phyloP scores from a whole-genome alignment of 2,329 filamentous ascomycete genomes.

The Fusarium odoratissimum region DNA sequence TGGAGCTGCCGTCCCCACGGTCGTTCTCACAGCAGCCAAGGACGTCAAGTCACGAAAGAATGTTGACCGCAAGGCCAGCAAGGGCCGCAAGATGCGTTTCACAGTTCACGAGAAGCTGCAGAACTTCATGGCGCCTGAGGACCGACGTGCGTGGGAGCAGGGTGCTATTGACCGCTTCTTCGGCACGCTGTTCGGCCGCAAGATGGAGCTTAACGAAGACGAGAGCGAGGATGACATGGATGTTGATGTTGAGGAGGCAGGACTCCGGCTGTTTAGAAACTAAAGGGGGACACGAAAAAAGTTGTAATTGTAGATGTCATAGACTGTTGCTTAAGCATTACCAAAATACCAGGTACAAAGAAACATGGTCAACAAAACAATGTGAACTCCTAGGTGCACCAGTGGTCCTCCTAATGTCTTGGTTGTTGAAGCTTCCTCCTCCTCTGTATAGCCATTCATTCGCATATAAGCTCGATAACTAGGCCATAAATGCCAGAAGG shows the following conservation, averaged over 20 bases:
- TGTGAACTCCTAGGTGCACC: conserved; percentile 59
- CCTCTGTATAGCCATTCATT: conserved; percentile 46
- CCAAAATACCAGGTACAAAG: conserved; percentile 32
- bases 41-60: conserved; percentile 84
- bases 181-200: conserved; percentile 78
- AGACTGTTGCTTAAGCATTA: conserved; percentile 20
- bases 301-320: conserved; percentile 23
- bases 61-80: conserved; percentile 94
- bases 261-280: conserved; percentile 64
- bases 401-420: conserved; percentile 58
- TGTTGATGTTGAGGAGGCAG: conserved; percentile 64
- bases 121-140: conserved; percentile 97
- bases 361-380: conserved; percentile 53
- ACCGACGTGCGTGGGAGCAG: conserved; percentile 82
- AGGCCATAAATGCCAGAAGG: conserved; percentile 63
- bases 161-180: conserved; percentile 83
- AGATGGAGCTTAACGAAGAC: conserved; percentile 72
- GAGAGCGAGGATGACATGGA: conserved; percentile 63
- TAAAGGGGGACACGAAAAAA: conserved; percentile 36
- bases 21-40: conserved; percentile 75
- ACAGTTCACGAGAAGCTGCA: conserved; percentile 97
- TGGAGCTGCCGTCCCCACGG: conserved; percentile 61
- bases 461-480: conserved; percentile 55
- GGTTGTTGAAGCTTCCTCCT: conserved; percentile 12
- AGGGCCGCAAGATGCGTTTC: conserved; percentile 93